These are phyloP conservation scores for Pulveroboletus sp. DNA, from an alignment of 768 basidiomycete genomes.

Conservation along the genomic window DNA sequence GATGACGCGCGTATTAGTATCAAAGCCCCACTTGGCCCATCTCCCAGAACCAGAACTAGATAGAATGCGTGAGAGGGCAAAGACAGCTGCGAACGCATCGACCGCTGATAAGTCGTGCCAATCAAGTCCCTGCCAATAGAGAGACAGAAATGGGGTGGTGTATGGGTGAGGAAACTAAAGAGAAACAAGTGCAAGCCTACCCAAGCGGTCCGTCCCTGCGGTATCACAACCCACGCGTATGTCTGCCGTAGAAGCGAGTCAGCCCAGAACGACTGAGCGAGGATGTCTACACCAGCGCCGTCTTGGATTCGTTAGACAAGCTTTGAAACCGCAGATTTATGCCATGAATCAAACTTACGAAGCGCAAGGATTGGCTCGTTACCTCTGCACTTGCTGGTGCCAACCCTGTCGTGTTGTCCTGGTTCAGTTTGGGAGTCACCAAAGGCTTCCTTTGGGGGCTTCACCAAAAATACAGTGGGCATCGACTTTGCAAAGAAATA, in stretches of 20 bases:
- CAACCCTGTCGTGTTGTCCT: neutral
- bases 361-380: slow-evolving; percentile 56
- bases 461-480: slow-evolving; percentile 54
- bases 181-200: slow-evolving; percentile 32
- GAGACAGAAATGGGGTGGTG: neutral
- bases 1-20: slow-evolving; percentile 42
- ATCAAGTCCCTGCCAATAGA: slow-evolving; percentile 65
- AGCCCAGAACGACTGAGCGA: slow-evolving; percentile 52
- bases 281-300: slow-evolving; percentile 81
- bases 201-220: slow-evolving; percentile 83
- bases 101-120: slow-evolving; percentile 83
- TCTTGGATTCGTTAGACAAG: slow-evolving; percentile 40
- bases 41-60: slow-evolving; percentile 18
- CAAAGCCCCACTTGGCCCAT: slow-evolving; percentile 42
- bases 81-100: slow-evolving; percentile 64
- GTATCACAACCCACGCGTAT: slow-evolving; percentile 72
- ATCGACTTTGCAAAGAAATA: slow-evolving; percentile 53
- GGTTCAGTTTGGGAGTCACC: slow-evolving; percentile 1
- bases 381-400: slow-evolving; percentile 9
- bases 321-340: neutral
- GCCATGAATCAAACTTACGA: slow-evolving; percentile 38
- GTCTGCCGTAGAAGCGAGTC: slow-evolving; percentile 55
- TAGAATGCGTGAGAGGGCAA: slow-evolving; percentile 50
- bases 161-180: neutral
- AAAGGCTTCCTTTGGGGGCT: slow-evolving; percentile 46